Base-by-base conservation (phyloP, 306 rosid species). In the Dalbergia cultrata region DNA sequence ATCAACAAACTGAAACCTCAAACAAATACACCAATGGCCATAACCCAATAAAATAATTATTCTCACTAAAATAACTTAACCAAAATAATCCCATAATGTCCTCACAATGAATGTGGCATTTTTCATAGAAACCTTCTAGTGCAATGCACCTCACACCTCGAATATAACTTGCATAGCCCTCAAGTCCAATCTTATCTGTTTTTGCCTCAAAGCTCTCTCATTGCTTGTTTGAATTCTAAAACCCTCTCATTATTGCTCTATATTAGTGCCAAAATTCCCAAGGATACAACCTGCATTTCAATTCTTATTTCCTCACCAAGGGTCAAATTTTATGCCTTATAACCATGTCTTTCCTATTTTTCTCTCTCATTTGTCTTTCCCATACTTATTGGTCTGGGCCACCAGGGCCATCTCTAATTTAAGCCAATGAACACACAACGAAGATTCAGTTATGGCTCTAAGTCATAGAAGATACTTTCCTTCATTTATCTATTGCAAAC, bases 401-500 rank as follows among this genome's bases (percentile, higher is more conserved):
- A 19, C 56, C 9, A 1, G 17, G 18, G n/a, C 18, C 63, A 77
- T 17, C 60, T n/a, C 60, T 54, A 77, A 53, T 12, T 62, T 16
- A 62, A 31, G 61, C 49, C 80, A 47, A 49, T 22, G 17, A 63
- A 64, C 5, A 63, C 17, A 21, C 31, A 26, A 26, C 31, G 31
- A 63, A 3, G 31, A 52, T 34, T 49, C 18, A 21, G 41, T 81
- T 81, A 71, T 21, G 26, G 10, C 47, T 45, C 47, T 41, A 33
- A 31, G 53, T 59, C 17, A 43, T 19, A 62, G n/a, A 74, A 59
- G 69, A 78, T 77, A 13, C 31, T 47, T 74, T 72, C 31, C 17
- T 72, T 65, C 75, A 31, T 31, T 69, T 61, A 61, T 77, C 73
- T 43, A 67, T 44, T 21, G 52, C 53, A 70, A 79, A 66, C 71